Base-by-base conservation (phyloP, 768 basidiomycete species). In the Amanita fuliginea region DNA sequence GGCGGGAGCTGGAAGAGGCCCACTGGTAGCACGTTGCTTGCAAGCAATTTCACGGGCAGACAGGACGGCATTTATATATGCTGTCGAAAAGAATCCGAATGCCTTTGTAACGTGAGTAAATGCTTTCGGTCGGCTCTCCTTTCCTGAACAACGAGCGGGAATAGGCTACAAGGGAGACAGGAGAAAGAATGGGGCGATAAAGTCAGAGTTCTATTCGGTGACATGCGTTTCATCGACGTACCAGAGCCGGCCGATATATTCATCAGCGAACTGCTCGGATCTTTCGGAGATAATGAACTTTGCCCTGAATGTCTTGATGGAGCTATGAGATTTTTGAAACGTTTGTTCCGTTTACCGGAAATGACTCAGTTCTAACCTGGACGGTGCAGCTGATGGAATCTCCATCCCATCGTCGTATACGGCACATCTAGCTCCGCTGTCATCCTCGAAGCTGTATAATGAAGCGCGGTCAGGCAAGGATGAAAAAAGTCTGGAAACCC, bases 301-400 rank as follows among this genome's bases (percentile, higher is more conserved):
- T 94, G 92, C 60, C 96, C 96, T 0, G 96, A 99, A 64, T 99
- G 96, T 66, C 71, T 99, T 32, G 96, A 99, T 62, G 96, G 96
- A 10, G 94, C 91, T 7, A 80, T 86, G 78, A 73, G 95, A 42
- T 94, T 92, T 61, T 70, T 99, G 61, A 95, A 96, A 73, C 74
- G 92, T 93, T 57, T 60, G 81, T 71, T 21, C 32, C 49, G 28
- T 8, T 2, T 28, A 22, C 4, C 47, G 8, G 21, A 35, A 11
- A 16, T 41, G 41, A 13, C 21, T 50, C 34, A 16, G 3, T 19
- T 48, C 41, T 50, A 16, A 50, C 26, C 19, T 30, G 41, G 22
- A 21, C 45, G 21, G 37, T 41, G 21, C 57, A 97, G 96, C 86
- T 26, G 77, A 83, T 54, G 95, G 95, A 0, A 88, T 98, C 57